These are phyloP conservation scores for Pilatotrama ljubarskyi DNA, from an alignment of 768 basidiomycete species.

Conservation along the genomic window DNA sequence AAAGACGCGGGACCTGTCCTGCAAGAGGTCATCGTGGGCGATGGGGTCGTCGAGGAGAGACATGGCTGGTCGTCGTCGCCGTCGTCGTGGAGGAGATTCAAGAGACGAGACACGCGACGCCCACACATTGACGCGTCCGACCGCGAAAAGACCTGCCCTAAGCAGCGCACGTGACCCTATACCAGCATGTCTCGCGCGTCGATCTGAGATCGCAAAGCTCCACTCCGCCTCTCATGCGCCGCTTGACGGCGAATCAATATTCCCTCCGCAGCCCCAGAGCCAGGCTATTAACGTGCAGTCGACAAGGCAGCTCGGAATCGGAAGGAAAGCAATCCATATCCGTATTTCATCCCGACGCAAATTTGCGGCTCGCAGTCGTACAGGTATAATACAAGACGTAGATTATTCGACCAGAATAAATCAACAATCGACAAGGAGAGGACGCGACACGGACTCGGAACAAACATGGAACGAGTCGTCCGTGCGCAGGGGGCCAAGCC, in stretches of 20 bases:
- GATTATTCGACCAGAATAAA: constrained; percentile 17
- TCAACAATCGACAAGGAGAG: constrained; percentile 16
- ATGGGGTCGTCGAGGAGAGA: constrained; percentile 53
- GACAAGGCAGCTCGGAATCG: background rate
- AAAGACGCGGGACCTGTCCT: constrained; percentile 76
- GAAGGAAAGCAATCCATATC: background rate
- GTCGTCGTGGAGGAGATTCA: constrained; percentile 6
- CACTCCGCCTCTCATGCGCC: background rate
- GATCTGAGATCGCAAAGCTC: background rate
- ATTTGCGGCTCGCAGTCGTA: background rate
- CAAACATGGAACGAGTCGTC: background rate
- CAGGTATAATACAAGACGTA: constrained; percentile 17
- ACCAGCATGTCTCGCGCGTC: no score
- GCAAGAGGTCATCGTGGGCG: constrained; percentile 68
- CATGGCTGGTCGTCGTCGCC: constrained; percentile 26
- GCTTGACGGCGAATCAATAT: background rate
- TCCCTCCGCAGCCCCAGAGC: background rate
- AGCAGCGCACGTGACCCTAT: constrained; percentile 8
- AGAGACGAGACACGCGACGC: constrained; percentile 27
- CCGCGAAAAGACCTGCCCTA: constrained; percentile 39
- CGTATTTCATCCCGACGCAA: constrained; percentile 3
- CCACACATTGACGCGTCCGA: constrained; percentile 19
- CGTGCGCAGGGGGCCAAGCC: constrained; percentile 2
- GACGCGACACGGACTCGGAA: constrained; percentile 11
- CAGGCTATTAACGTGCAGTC: background rate